These are phyloP conservation scores for Hysterium pulicare DNA, from an alignment of 2,329 filamentous ascomycete genomes.

Conservation along the genomic window DNA sequence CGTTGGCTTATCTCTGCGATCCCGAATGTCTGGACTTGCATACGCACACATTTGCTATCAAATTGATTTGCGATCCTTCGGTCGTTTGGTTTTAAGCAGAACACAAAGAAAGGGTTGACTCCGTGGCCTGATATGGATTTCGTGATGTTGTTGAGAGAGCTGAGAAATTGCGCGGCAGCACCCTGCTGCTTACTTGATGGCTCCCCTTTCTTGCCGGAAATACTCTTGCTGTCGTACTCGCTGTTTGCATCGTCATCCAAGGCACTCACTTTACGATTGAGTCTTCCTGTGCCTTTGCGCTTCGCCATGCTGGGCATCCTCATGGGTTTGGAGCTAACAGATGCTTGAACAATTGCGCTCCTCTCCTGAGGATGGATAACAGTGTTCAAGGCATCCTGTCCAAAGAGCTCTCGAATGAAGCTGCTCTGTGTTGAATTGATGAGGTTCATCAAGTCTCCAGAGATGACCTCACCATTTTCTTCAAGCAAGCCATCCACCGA, in stretches of 20 bases:
- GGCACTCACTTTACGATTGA: conserved; percentile 36
- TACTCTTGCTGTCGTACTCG: conserved; percentile 39
- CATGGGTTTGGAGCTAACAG: conserved; percentile 91
- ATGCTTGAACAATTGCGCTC: conserved; percentile 89
- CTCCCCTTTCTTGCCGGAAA: conserved; percentile 38
- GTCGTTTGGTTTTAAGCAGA: conserved; percentile 97
- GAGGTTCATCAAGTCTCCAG: conserved; percentile 91
- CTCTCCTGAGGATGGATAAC: conserved; percentile 90
- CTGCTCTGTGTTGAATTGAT: conserved; percentile 83
- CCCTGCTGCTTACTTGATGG: conserved; percentile 64
- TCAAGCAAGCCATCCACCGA: conserved; percentile 82
- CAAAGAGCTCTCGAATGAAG: conserved; percentile 87
- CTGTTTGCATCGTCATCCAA: conserved; percentile 49
- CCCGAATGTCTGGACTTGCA: conserved; percentile 90
- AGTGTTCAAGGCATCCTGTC: conserved; percentile 91
- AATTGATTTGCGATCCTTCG: conserved; percentile 97
- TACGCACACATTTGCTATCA: conserved; percentile 95
- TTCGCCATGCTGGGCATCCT: conserved; percentile 90
- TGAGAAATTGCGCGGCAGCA: conserved; percentile 87
- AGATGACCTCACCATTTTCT: conserved; percentile 94
- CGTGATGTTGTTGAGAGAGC: conserved; percentile 84
- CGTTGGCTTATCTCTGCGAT: conserved; percentile 96
- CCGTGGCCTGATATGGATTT: conserved; percentile 78
- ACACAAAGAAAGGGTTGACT: conserved; percentile 92
- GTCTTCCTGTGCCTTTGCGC: conserved; percentile 59